phyloP scores from a whole-genome alignment of 108 stramenopile species.

The Cyclostephanos invisitatus region DNA sequence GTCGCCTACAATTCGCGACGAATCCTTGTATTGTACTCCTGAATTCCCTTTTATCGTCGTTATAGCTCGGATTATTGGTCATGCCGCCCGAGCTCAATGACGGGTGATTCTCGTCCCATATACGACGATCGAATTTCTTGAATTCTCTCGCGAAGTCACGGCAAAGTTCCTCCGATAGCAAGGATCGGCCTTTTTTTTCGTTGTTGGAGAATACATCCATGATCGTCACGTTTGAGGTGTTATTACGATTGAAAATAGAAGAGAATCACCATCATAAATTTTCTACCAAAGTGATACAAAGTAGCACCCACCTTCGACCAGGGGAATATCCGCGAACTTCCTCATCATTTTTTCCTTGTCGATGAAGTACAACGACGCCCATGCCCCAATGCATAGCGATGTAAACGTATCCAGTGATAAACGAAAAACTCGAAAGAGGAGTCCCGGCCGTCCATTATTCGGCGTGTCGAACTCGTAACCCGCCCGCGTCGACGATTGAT shows the following conservation, averaged over 20 bases:
- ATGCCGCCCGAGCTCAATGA: constrained; percentile 20
- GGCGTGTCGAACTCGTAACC: constrained; percentile 43
- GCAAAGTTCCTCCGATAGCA: constrained; percentile 45
- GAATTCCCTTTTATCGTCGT: constrained; percentile 16
- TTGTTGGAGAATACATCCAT: neutral
- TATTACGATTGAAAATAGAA: neutral
- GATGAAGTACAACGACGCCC: constrained; percentile 35
- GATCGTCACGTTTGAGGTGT: neutral
- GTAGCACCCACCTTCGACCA: constrained; percentile 25
- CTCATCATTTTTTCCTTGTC: constrained; percentile 40
- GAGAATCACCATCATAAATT: neutral
- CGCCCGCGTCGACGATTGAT: neutral
- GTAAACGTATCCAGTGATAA: constrained; percentile 40
- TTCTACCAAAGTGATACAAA: neutral
- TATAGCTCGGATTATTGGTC: neutral
- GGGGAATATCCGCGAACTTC: constrained; percentile 30
- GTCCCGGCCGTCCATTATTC: constrained; percentile 13
- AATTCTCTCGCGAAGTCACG: constrained; percentile 36
- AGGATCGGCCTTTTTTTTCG: constrained; percentile 21
- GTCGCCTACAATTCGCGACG: constrained; percentile 43
- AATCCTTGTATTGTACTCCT: constrained; percentile 30
- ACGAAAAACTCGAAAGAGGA: constrained; percentile 27
- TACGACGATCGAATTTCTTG: constrained; percentile 23
- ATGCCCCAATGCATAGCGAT: constrained; percentile 41
- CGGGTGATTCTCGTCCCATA: constrained; percentile 42